Base-by-base conservation (phyloP, 2,329 filamentous ascomycete species). In the Chaetomium globosum region DNA sequence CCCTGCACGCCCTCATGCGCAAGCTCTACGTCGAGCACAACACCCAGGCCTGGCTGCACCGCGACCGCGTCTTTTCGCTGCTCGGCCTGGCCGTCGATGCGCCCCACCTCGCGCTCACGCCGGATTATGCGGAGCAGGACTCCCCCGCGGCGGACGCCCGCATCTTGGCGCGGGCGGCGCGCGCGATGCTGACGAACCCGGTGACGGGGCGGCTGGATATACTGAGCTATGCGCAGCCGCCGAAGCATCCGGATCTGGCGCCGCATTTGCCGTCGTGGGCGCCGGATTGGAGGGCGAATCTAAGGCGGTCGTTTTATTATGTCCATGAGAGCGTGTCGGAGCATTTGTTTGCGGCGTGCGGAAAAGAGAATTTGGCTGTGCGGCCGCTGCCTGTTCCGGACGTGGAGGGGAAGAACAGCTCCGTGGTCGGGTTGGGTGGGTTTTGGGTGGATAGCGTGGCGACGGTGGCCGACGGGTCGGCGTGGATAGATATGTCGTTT, bases 31-130 rank as follows among this genome's bases (percentile, higher is more conserved):
- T 64, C n/a, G 61, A 46, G 1, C 46, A 43, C n/a, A 33, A 64
- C 16, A 64, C 28, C 13, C 4, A 39, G 1, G 65, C 51, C 16
- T 63, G 31, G 19, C 36, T 62, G 13, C 30, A 57, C 30, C 49
- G 65, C 36, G 67, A 69, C 48, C 64, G 64, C 13, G 43, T 69
- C 16, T 69, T 54, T 51, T 63, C 51, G 28, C 30, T 69, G 10
- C 51, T 69, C 3, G 63, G 63, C 8, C 51, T 69, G 13, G 67
- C 65, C 23, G 63, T 59, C 2, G 65, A 69, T 56, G 46, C 54
- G 3, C 33, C 58, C 6, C 23, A 21, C 0, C 65, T 69, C 8
- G 31, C 8, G 31, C 59, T 69, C 23, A 36, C 10, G 23, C 59
- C 62, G 7, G 64, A 68, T 49, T 69, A 65, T 54, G 53, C 43